Base-by-base conservation (phyloP, 345 rosid genomes). In the Populus pruinosa region DNA sequence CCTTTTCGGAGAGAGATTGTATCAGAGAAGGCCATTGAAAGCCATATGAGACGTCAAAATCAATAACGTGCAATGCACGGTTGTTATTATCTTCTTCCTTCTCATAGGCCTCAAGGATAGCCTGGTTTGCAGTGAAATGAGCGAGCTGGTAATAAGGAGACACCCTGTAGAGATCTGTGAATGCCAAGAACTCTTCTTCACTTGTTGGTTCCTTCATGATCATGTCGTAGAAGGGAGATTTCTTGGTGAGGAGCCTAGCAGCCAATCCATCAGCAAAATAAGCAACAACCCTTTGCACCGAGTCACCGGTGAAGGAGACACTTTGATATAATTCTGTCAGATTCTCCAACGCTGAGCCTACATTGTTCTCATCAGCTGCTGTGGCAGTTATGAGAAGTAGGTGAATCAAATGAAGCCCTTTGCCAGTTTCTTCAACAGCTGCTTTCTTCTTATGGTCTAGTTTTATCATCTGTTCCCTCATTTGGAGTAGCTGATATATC, bases 11-110 rank as follows among this genome's bases (percentile, higher is more conserved):
- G 1, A 89, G 65, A 4, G 94, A 89, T 61, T 91, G 94, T n/a
- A 91, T 89, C 8, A 91, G 79, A 10, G 92, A 91, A 21, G 94
- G 94, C 94, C 94, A 89, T 5, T 91, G 92, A 62, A 91, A 89
- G 6, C 94, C 94, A 36, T 87, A 84, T 0, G 87, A 88, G 65
- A 87, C 87, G 21, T 89, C 91, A 31, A 91, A 89, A 50, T 91
- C 94, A 21, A 91, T 67, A 6, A 91, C 86, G 38, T 91, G 94
- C 41, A 91, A 78, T 10, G 89, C 83, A 2, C 83, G 73, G 78
- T 63, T 87, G 67, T 83, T 85, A 13, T 8, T 59, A 3, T 77
- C 79, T 69, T 76, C 85, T 72, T 89, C 88, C 44, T 73, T 84
- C 78, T 91, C 91, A 25, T 87, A 89, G 2, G 82, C 89, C 75